Evolutionary conservation across 1,284 basidiomycete genomes (phyloP), one percentile per base, ranked within the genome.

Genomic region (Boletus sp.): DNA sequence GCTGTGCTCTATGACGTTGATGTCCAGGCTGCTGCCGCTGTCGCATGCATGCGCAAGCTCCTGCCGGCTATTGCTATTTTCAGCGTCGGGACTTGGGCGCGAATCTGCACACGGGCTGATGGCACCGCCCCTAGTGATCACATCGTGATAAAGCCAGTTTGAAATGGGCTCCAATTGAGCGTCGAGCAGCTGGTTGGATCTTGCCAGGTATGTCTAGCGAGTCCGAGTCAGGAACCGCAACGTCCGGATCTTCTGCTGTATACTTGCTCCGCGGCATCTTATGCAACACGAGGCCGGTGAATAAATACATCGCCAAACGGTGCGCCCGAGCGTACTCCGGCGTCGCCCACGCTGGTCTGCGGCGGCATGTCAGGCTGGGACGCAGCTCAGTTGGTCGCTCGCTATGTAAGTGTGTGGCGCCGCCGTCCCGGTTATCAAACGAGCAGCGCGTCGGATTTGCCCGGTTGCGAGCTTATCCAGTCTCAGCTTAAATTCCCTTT

Each of bases 221-320:
- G n/a, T n/a, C n/a, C n/a, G n/a, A n/a, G n/a, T n/a, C n/a, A 17
- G 23, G n/a, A n/a, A 37, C 16, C 27, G 32, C 20, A 25, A 23
- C 20, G 22, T n/a, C 37, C 58, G 60, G 57, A 58, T 58, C 57
- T 58, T 60, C 47, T 45, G 50, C 32, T 44, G 16, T 26, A n/a
- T 46, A 57, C 27, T 57, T 33, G 43, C 25, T 48, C 59, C 59
- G 59, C 58, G 56, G 43, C 43, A 59, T 39, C n/a, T 9, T 23
- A 20, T 8, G 23, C n/a, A n/a, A n/a, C n/a, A n/a, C n/a, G n/a
- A n/a, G n/a, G 3, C 54, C 56, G 57, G 54, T 42, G 25, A 60
- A 47, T 34, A 45, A 46, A 25, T 10, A 8, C 26, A 33, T 38
- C 9, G 33, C 45, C 33, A 34, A 34, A n/a, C n/a, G n/a, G n/a